Percentiles rank a stretch among this genome's conserved stretches.
Evolutionary conservation across 805 yeast species (phyloP).

Genomic region (Kluyveromyces lactis): DNA sequence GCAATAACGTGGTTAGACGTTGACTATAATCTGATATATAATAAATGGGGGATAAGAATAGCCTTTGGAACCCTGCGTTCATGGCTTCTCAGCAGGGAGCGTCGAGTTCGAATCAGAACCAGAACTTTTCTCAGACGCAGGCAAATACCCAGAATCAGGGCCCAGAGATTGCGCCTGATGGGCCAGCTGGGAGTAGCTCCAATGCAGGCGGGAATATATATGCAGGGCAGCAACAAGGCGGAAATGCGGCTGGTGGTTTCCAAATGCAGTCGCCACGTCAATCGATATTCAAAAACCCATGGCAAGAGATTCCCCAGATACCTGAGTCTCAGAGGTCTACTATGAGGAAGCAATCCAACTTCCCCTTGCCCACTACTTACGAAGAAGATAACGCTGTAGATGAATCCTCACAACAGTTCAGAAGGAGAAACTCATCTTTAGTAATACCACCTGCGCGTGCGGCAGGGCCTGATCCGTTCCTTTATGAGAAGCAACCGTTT

Average conservation of each 20-base stretch:
- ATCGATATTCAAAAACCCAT: slow-evolving; percentile 19
- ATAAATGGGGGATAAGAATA: slow-evolving; percentile 4
- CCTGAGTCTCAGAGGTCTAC: not conserved
- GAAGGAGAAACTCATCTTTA: slow-evolving; percentile 28
- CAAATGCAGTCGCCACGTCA: slow-evolving; percentile 3
- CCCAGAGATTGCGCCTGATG: not conserved
- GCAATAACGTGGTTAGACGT: too few species aligned
- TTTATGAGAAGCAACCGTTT: slow-evolving; percentile 23
- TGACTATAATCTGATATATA: too few species aligned
- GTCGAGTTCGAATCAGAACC: not conserved
- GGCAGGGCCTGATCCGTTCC: slow-evolving; percentile 32
- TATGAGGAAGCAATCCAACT: not conserved
- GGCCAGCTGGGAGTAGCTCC: not conserved
- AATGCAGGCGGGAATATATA: not conserved
- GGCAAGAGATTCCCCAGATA: slow-evolving; percentile 8
- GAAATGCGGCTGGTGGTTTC: not conserved
- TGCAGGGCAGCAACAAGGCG: not conserved
- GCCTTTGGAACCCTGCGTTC: slow-evolving; percentile 15
- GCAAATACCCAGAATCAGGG: too few species aligned
- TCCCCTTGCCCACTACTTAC: slow-evolving; percentile 9
- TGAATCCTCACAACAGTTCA: slow-evolving; percentile 5
- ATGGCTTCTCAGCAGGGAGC: slow-evolving; percentile 5
- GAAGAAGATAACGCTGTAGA: slow-evolving; percentile 5
- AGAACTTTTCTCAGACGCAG: not conserved
- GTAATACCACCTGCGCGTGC: slow-evolving; percentile 38